Base-by-base conservation (phyloP, 805 yeast species). In the Scheffersomyces amazonensis region DNA sequence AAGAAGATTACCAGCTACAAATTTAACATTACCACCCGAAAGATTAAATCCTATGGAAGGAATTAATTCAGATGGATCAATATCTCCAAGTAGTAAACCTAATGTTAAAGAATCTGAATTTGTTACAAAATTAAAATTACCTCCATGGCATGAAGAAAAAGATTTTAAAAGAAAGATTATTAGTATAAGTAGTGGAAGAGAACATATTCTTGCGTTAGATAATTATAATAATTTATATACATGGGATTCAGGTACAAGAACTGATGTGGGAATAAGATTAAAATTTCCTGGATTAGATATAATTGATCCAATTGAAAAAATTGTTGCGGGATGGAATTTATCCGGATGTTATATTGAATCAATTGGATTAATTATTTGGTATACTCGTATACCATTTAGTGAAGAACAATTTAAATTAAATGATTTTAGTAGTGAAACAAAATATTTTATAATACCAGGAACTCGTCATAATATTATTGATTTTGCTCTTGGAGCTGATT, bases 261-360 rank as follows among this genome's bases (percentile, higher is more conserved):
- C 43, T 7, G 43, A 47, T 35, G 24, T 31, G 12, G 87, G 83
- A 0, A 67, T 78, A 4, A 50, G 48, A 35, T 43, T 81, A 22
- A 50, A 37, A 3, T 75, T 80, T 41, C 58, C 62, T 0, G 60
- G 60, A 7, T 28, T 57, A 7, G 41, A 36, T 7, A 17, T 29
- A 13, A 21, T 15, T 15, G n/a, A 20, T 4, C 30, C 34, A 11
- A 30, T 45, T 16, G 9, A 18, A 8, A 44, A 44, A 28, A 70
- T 80, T 8, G 66, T 69, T 10, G 81, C 87, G 13, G 93, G 91
- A 0, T 84, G 91, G 91, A 71, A 75, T 41, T 56, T 72, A 12
- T 74, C 77, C 36, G 75, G 77, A 30, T 76, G 76, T 16, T 64
- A 69, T 34, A 58, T 80, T 2, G 62, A 62, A 15, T 60, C 61